Percentiles rank a stretch among this genome's conserved stretches.
Conservation (phyloP, 306 rosid species). For the Arachis hypogaea region DNA sequence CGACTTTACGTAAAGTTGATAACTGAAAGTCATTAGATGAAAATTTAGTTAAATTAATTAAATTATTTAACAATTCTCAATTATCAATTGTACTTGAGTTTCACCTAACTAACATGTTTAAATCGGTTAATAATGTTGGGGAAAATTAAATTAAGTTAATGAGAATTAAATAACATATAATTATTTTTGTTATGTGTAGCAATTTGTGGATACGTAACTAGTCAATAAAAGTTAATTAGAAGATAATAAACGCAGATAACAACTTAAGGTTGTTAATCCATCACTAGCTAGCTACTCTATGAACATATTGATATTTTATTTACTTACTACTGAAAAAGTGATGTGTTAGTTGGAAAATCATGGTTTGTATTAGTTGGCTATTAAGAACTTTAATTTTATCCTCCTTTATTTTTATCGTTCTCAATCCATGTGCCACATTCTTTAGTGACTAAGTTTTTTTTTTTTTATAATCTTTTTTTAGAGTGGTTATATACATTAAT, state of each 20-base stretch:
- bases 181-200: conserved; percentile 5
- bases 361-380: conserved; percentile 32
- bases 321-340: background rate
- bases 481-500: too few species aligned
- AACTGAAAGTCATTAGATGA: too few species aligned
- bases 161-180: background rate
- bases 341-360: conserved; percentile 29
- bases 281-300: background rate
- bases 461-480: too few species aligned
- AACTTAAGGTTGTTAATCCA: conserved; percentile 9
- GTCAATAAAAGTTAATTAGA: conserved; percentile 3
- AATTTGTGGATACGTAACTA: background rate
- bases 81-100: too few species aligned
- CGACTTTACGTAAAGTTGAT: too few species aligned
- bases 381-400: conserved; percentile 6
- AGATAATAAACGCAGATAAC: background rate
- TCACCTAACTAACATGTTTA: background rate
- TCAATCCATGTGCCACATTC: conserved; percentile 8
- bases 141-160: conserved; percentile 19
- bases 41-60: too few species aligned
- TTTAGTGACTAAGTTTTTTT: background rate
- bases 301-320: background rate
- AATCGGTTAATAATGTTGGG: background rate
- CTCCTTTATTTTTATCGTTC: conserved; percentile 9
- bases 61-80: too few species aligned